These are phyloP conservation scores for Mimosa bimucronata DNA, from an alignment of 306 rosid genomes.

Conservation along the genomic window DNA sequence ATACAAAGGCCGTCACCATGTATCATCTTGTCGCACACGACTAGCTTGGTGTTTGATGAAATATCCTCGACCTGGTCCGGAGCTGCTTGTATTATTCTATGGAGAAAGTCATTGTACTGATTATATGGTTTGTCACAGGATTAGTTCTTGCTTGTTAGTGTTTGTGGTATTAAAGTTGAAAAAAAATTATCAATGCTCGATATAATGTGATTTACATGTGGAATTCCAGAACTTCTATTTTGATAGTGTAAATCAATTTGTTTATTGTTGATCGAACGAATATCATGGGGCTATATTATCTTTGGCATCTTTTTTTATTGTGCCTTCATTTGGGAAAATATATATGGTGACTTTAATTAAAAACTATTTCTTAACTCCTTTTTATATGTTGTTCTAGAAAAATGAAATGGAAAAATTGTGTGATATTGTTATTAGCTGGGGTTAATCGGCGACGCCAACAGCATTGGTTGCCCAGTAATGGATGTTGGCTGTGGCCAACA, in stretches of 20 bases:
- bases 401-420: too few species aligned
- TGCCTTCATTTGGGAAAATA: not conserved
- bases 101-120: not conserved
- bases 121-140: not conserved
- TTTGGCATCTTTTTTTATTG: not conserved
- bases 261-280: not conserved
- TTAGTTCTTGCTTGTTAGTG: not conserved
- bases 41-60: conserved; percentile 37
- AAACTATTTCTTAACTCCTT: too few species aligned
- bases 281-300: not conserved
- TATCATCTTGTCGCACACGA: conserved; percentile 20
- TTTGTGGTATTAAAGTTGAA: not conserved
- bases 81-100: conserved; percentile 29
- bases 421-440: too few species aligned
- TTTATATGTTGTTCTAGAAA: too few species aligned
- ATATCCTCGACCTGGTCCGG: conserved; percentile 36
- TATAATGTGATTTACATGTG: not conserved
- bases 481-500: too few species aligned
- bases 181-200: not conserved
- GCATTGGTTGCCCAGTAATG: too few species aligned
- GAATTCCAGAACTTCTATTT: not conserved
- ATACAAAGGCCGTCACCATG: conserved; percentile 18
- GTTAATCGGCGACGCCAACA: too few species aligned
- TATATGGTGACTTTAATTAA: too few species aligned
- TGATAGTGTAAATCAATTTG: not conserved